Conservation (phyloP, 352 stramenopile species). For the Phytophthora sojae region DNA sequence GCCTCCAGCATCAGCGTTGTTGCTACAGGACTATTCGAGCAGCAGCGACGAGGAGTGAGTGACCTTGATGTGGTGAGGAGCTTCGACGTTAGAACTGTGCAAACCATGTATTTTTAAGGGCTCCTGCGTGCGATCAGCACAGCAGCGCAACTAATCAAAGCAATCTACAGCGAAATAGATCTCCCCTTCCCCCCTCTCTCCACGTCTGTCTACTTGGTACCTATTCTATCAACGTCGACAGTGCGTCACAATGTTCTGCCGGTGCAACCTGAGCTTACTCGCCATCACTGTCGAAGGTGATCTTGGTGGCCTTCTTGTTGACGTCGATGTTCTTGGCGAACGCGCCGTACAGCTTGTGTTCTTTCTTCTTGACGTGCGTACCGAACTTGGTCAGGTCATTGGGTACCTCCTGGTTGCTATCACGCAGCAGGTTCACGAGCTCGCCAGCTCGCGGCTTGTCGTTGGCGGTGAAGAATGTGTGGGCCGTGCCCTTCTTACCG, state of each 20-base stretch:
- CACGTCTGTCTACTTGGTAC: conserved; percentile 17
- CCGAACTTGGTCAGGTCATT: conserved; percentile 97
- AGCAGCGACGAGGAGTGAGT: conserved; percentile 47
- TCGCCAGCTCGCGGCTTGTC: conserved; percentile 97
- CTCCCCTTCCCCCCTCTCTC: background rate
- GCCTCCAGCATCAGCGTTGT: conserved; percentile 8
- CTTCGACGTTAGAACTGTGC: conserved; percentile 7
- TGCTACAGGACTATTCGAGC: conserved; percentile 69
- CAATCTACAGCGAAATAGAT: conserved; percentile 40
- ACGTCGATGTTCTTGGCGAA: conserved; percentile 95
- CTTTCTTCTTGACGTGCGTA: conserved; percentile 99
- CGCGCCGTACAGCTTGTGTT: conserved; percentile 99
- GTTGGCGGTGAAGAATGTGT: conserved; percentile 98
- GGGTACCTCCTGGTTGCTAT: conserved; percentile 94
- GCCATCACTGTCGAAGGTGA: conserved; percentile 93
- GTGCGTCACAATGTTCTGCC: conserved; percentile 6
- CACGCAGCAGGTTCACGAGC: conserved; percentile 96
- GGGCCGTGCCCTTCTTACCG: conserved; percentile 94
- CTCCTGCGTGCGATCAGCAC: conserved; percentile 12
- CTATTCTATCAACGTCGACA: conserved; percentile 39
- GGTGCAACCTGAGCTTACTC: conserved; percentile 43
- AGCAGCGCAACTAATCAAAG: conserved; percentile 32
- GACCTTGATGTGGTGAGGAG: background rate
- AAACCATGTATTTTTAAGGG: conserved; percentile 33
- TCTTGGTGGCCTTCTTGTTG: conserved; percentile 98